Base-by-base conservation (phyloP, 345 rosid genomes). In the Orychophragmus violaceus region DNA sequence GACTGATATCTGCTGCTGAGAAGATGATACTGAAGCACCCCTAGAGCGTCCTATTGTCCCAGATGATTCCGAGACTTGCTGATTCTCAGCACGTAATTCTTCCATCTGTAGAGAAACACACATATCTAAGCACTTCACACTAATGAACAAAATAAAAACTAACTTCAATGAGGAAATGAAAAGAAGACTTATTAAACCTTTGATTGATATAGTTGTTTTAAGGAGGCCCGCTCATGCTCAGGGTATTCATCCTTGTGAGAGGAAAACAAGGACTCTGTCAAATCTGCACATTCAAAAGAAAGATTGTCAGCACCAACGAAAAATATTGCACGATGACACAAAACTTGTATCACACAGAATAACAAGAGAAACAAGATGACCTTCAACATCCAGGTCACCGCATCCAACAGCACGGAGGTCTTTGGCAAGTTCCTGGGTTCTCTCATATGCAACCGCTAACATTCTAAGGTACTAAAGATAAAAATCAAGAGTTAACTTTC, bases 361-460 rank as follows among this genome's bases (percentile, higher is more conserved):
- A 30, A 35, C 63, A 68, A 46, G 66, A 62, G 69, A 55, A 22
- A 41, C 35, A 46, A 44, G 25, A 53, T 78, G 79, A 91, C 99
- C 96, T 78, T 89, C 96, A 79, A 95, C 83, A 81, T 91, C 96
- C 80, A 91, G 84, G 79, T 91, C 97, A 78, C 99, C 95, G 16
- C 99, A 95, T 74, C 99, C 99, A 70, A 91, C 93, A 44, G 93
- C 81, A 69, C 81, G 87, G 62, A 95, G 89, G 69, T 89, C 96
- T 79, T 90, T 87, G 52, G 97, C 90, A 82, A 95, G 97, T 77
- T 91, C 99, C 68, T 86, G 88, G 4, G 99, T 91, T 83, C 89
- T 95, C 89, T 91, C 99, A 73, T 95, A 91, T 48, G 93, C 87
- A 70, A 91, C 96, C 21, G 96, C 93, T 54, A 95, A 83, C 91